Evolutionary conservation across 192 early-diverging fungal genomes (phyloP).

Genomic region (Obelidium mucronatum): DNA sequence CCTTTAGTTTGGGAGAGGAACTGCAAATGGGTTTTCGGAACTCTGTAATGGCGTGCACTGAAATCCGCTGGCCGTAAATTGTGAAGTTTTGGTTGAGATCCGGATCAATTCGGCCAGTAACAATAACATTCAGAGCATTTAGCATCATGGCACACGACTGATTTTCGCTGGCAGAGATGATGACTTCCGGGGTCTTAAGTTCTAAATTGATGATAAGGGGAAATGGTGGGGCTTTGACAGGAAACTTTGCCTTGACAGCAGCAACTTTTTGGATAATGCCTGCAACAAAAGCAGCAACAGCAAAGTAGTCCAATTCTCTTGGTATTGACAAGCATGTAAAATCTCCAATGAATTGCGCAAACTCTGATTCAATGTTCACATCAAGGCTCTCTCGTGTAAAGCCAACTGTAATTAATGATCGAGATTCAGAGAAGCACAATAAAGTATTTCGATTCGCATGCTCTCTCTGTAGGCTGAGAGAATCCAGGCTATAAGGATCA

Average conservation of each 20-base stretch:
- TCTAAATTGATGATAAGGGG: background rate
- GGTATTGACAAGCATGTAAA: slow-evolving; percentile 1
- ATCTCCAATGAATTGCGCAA: slow-evolving; percentile 3
- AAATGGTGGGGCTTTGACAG: background rate
- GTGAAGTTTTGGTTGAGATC: slow-evolving; percentile 22
- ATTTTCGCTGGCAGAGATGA: background rate
- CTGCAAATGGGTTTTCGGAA: background rate
- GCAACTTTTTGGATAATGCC: slow-evolving; percentile 22
- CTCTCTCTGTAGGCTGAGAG: background rate
- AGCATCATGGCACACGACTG: slow-evolving; percentile 2
- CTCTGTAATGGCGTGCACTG: background rate
- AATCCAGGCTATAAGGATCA: background rate
- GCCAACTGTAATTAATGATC: background rate
- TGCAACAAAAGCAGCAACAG: slow-evolving; percentile 10
- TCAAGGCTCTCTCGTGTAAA: background rate
- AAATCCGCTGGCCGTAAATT: background rate
- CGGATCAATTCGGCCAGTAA: slow-evolving; percentile 1
- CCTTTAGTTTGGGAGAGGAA: background rate
- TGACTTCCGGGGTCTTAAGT: background rate
- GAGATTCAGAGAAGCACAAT: slow-evolving; percentile 12
- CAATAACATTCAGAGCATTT: background rate
- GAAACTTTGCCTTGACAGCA: background rate
- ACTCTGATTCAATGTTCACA: slow-evolving; percentile 1
- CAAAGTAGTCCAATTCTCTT: slow-evolving; percentile 18
- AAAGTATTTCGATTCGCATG: background rate